Conservation (phyloP, 208 protist genomes). For the Acanthamoeba royreba region DNA sequence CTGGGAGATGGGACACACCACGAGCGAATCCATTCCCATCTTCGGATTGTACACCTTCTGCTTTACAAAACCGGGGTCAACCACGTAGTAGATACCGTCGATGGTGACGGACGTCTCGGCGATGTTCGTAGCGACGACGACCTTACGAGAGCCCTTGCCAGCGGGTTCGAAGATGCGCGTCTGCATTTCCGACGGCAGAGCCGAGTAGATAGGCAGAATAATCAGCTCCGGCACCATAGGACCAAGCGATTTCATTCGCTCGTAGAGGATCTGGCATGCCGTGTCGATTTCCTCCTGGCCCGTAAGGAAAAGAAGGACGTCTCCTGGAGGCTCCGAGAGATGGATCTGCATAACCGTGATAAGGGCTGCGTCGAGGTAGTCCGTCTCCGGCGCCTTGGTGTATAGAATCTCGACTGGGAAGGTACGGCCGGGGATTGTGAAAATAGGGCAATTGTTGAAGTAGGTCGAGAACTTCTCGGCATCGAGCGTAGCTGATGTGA, state of each 20-base stretch:
- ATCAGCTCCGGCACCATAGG: conserved; percentile 84
- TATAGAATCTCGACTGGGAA: conserved; percentile 92
- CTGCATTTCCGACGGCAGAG: conserved; percentile 97
- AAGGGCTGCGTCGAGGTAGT: conserved; percentile 96
- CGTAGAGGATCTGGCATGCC: conserved; percentile 94
- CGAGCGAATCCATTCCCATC: conserved; percentile 60
- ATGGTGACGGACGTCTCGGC: conserved; percentile 99
- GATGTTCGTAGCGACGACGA: conserved; percentile 99
- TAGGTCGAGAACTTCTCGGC: conserved; percentile 96
- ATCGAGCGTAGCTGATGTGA: conserved; percentile 96
- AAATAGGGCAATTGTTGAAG: conserved; percentile 95
- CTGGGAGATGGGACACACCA: conserved; percentile 66
- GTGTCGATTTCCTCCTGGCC: conserved; percentile 98
- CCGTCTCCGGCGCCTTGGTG: conserved; percentile 88
- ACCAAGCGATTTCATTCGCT: conserved; percentile 85
- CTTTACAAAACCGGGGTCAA: conserved; percentile 82
- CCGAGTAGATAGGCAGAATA: conserved; percentile 96
- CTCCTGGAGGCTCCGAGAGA: conserved; percentile 92
- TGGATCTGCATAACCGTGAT: conserved; percentile 98
- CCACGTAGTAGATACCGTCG: conserved; percentile 98
- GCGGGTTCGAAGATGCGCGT: conserved; percentile 95
- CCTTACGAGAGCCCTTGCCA: conserved; percentile 76
- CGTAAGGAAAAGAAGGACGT: conserved; percentile 99
- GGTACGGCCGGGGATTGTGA: conserved; percentile 96
- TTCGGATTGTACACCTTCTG: conserved; percentile 73